A percentile compares a stretch with the other conserved stretches of the same genome.
phyloP scores from a whole-genome alignment of 1,139 yeast species.

The Suhomyces bokatorum region DNA sequence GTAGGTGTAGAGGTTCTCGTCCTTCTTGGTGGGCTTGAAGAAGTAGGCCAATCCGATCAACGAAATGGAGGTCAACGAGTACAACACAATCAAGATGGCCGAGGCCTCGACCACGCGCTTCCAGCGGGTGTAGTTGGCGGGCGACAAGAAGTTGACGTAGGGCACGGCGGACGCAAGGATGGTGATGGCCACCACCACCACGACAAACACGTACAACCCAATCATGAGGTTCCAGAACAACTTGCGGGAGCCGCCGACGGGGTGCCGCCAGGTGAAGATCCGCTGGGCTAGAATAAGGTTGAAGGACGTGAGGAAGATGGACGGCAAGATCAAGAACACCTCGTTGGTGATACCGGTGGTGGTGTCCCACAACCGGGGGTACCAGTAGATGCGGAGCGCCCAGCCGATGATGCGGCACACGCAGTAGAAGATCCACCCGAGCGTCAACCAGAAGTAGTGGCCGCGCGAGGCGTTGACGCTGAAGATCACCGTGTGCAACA shows the following conservation, averaged over 20 bases:
- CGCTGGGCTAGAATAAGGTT: slow-evolving; percentile 46
- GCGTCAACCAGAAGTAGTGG: slow-evolving; percentile 37
- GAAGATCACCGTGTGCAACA: slow-evolving; percentile 31
- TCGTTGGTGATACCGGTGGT: slow-evolving; percentile 34
- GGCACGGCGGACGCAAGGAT: slow-evolving; percentile 39
- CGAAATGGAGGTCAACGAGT: slow-evolving; percentile 37
- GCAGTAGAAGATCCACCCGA: slow-evolving; percentile 36
- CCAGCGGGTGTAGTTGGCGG: slow-evolving; percentile 23
- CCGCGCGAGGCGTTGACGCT: slow-evolving; percentile 34
- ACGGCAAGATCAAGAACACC: slow-evolving; percentile 36
- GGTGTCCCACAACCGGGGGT: slow-evolving; percentile 25
- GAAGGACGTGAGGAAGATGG: slow-evolving; percentile 36
- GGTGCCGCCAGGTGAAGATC: slow-evolving; percentile 49
- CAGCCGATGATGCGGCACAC: slow-evolving; percentile 33
- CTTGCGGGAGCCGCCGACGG: slow-evolving; percentile 45
- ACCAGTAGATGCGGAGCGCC: slow-evolving; percentile 34
- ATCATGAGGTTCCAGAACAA: slow-evolving; percentile 41
- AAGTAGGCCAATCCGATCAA: slow-evolving; percentile 42
- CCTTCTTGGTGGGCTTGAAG: slow-evolving; percentile 44
- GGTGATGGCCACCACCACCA: slow-evolving; percentile 33
- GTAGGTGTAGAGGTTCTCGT: slow-evolving; percentile 44
- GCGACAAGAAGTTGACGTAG: slow-evolving; percentile 32
- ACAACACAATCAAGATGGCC: slow-evolving; percentile 32
- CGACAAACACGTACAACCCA: slow-evolving; percentile 31
- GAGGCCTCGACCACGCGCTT: slow-evolving; percentile 34